Base-by-base conservation (phyloP, 2,329 filamentous ascomycete species). In the Pyricularia grisea region DNA sequence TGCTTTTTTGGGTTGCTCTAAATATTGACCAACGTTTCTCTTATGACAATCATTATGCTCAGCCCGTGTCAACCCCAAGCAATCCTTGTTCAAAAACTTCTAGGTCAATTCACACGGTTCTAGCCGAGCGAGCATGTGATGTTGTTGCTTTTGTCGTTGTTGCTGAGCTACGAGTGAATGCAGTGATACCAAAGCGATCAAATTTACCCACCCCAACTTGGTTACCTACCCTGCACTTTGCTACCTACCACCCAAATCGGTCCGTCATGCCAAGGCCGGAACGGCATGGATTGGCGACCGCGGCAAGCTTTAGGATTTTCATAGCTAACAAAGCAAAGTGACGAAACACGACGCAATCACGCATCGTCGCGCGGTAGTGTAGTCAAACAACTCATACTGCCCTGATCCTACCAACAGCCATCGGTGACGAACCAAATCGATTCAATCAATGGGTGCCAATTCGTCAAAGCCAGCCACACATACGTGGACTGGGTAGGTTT, bases 401-500 rank as follows among this genome's bases (percentile, higher is more conserved):
- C n/a, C 42, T 58, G 28, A 28, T 28, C n/a, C 60, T 23, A 63
- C 60, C 60, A 28, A 17, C 25, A 63, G 27, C 60, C 60, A 63
- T 12, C 60, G 27, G 23, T 23, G 60, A 63, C 60, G 60, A 23
- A 25, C 25, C 6, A 67, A 25, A 60, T 30, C 31, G 12, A 60
- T 27, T 10, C 6, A 67, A 4, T n/a, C 75, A 76, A 88, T 88
- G 85, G 85, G 85, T 79, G 81, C 83, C 75, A 83, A 78, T 79
- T 80, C 84, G 74, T 88, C 85, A 71, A 87, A 87, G 78, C 82
- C 82, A 74, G 71, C 77, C 71, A 78, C 80, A 70, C 78, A 83
- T 70, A 76, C 80, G 74, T 88, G 85, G 86, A 87, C 85, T 77
- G 81, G 83, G 86, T 88, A 80, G 73, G 85, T 79, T 36, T 36